Evolutionary conservation across 768 basidiomycete species (phyloP).

Genomic region (Termitomyces sp.): DNA sequence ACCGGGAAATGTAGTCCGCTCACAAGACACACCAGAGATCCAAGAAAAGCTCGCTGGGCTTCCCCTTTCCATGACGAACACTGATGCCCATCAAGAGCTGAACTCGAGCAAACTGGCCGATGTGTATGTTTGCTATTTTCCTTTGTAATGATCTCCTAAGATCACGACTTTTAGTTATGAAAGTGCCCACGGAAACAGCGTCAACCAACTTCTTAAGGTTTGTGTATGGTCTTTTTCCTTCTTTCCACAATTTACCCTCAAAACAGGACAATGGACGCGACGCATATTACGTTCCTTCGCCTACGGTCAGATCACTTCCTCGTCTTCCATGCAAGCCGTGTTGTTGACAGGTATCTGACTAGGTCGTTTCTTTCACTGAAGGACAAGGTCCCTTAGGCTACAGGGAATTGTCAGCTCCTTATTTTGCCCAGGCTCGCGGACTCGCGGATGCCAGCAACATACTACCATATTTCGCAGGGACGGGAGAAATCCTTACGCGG

Average conservation of each 20-base stretch:
- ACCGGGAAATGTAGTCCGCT: constrained; percentile 20
- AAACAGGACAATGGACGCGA: constrained; percentile 33
- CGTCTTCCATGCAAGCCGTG: not conserved
- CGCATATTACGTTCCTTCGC: constrained; percentile 32
- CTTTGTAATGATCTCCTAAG: not conserved
- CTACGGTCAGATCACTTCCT: constrained; percentile 23
- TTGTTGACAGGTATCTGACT: not conserved
- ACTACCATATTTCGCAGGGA: constrained; percentile 36
- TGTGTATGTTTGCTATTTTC: constrained; percentile 15
- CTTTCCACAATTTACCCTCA: not conserved
- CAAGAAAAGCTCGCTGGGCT: constrained; percentile 18
- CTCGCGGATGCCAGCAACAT: constrained; percentile 34
- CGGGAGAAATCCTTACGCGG: constrained; percentile 28
- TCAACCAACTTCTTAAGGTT: constrained; percentile 31
- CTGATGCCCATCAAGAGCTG: constrained; percentile 17
- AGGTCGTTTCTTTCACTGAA: constrained; percentile 32
- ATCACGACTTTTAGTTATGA: constrained; percentile 17
- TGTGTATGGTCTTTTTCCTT: not conserved
- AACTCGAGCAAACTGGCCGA: constrained; percentile 21
- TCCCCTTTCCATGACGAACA: constrained; percentile 12
- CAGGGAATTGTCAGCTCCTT: constrained; percentile 26
- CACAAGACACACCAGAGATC: constrained; percentile 11
- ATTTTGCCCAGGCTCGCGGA: constrained; percentile 28
- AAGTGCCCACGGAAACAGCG: constrained; percentile 29
- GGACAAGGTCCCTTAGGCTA: constrained; percentile 32